Conservation (phyloP, 208 protist species). For the Trypanosoma grayi region DNA sequence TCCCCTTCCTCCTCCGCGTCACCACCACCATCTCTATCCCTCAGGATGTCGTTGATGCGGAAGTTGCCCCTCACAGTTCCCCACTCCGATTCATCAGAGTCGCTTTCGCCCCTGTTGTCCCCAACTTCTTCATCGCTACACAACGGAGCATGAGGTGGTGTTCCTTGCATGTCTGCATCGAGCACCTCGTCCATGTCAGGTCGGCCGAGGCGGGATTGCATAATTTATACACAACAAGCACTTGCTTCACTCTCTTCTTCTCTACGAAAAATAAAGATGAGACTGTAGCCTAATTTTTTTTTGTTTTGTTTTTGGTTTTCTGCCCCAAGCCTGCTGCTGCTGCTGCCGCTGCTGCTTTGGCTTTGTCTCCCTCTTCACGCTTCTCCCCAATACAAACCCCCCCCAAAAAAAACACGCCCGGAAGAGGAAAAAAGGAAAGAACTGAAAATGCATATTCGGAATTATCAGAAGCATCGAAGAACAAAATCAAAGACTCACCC, state of each 20-base stretch:
- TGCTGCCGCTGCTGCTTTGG: too few species aligned
- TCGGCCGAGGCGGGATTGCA: constrained; percentile 10
- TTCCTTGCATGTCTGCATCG: neutral
- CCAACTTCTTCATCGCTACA: neutral
- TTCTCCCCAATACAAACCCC: too few species aligned
- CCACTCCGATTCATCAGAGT: constrained; percentile 23
- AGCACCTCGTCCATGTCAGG: constrained; percentile 5
- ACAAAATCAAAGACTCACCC: too few species aligned
- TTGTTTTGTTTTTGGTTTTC: too few species aligned
- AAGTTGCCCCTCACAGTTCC: constrained; percentile 17
- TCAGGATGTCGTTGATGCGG: constrained; percentile 3
- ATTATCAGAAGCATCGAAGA: too few species aligned
- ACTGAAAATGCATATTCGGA: neutral
- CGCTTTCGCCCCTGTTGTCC: neutral
- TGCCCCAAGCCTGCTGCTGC: too few species aligned
- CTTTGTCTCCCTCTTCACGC: too few species aligned
- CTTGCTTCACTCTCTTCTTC: neutral
- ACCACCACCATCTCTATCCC: neutral
- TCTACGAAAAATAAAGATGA: constrained; percentile 15
- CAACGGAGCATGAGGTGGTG: neutral
- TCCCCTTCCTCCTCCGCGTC: constrained; percentile 6
- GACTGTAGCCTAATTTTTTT: too few species aligned
- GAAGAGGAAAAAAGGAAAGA: neutral
- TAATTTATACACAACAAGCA: too few species aligned
- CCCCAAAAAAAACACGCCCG: too few species aligned